Conservation (phyloP, 805 yeast species). For the Monosporozyma servazzii region DNA sequence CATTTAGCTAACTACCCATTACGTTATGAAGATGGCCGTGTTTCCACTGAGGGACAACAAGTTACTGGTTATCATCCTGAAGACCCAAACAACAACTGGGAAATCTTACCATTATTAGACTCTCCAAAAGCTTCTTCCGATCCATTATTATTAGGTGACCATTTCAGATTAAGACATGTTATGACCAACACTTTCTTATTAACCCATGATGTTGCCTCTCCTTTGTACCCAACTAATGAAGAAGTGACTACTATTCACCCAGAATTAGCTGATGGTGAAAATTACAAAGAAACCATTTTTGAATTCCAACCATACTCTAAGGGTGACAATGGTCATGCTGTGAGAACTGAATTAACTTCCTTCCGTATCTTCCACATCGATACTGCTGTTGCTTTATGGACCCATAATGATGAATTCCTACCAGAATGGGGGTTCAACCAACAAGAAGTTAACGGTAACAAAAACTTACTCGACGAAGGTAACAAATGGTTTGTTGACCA, state of each 20-base stretch:
- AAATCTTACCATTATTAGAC: slow-evolving; percentile 56
- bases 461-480: slow-evolving; percentile 56
- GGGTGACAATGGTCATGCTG: slow-evolving; percentile 36
- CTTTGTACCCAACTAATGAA: slow-evolving; percentile 82
- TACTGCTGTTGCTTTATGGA: slow-evolving; percentile 89
- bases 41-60: slow-evolving; percentile 91
- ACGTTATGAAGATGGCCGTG: slow-evolving; percentile 92
- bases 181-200: slow-evolving; percentile 70
- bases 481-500: slow-evolving; percentile 72
- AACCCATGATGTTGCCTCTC: slow-evolving; percentile 95
- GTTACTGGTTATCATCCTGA: slow-evolving; percentile 59
- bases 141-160: slow-evolving; percentile 59
- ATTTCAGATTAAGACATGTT: slow-evolving; percentile 71
- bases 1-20: slow-evolving; percentile 70
- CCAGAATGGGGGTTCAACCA: slow-evolving; percentile 95
- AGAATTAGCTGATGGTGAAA: slow-evolving; percentile 46
- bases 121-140: slow-evolving; percentile 35
- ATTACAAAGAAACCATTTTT: slow-evolving; percentile 70
- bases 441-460: slow-evolving; percentile 92
- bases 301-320: slow-evolving; percentile 55
- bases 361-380: slow-evolving; percentile 72
- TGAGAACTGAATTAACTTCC: slow-evolving; percentile 59
- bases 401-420: slow-evolving; percentile 69
- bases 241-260: slow-evolving; percentile 71
- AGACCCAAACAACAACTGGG: slow-evolving; percentile 76